Conservation (phyloP, 257 asterid genomes). For the Forsythia viridissima region DNA sequence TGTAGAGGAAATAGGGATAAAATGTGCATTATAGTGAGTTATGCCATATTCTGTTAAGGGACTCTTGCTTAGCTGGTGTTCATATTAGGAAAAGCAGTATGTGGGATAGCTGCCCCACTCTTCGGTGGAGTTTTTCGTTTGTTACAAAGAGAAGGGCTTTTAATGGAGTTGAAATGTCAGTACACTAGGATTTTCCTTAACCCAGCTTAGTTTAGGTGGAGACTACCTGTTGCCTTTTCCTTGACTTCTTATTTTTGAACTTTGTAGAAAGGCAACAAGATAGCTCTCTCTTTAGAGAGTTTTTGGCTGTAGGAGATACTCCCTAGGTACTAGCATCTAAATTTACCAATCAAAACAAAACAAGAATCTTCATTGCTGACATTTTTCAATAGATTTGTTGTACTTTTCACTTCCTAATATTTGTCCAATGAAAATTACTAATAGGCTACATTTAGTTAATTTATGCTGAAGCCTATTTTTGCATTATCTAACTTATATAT, state of each 20-base stretch:
- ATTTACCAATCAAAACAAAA: not conserved
- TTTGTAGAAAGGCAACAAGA: not conserved
- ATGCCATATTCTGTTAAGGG: not conserved
- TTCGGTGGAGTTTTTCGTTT: not conserved
- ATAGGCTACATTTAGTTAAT: not conserved
- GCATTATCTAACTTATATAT: not conserved
- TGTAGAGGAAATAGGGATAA: too few species aligned
- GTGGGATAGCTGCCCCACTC: not conserved
- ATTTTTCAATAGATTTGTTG: not conserved
- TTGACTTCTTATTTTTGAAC: not conserved
- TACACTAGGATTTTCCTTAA: not conserved
- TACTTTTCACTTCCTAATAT: not conserved
- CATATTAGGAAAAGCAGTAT: not conserved
- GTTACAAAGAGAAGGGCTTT: too few species aligned
- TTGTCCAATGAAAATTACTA: not conserved
- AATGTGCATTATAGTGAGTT: not conserved
- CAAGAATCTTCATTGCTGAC: not conserved
- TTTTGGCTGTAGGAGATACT: not conserved
- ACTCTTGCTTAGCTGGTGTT: not conserved
- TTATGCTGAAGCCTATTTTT: not conserved
- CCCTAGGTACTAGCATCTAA: not conserved
- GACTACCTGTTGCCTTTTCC: not conserved
- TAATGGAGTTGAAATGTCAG: not conserved
- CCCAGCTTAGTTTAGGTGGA: not conserved
- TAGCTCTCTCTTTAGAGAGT: not conserved